These are phyloP conservation scores for Ruellia speciosa DNA, from an alignment of 305 asterid genomes.

Conservation along the genomic window DNA sequence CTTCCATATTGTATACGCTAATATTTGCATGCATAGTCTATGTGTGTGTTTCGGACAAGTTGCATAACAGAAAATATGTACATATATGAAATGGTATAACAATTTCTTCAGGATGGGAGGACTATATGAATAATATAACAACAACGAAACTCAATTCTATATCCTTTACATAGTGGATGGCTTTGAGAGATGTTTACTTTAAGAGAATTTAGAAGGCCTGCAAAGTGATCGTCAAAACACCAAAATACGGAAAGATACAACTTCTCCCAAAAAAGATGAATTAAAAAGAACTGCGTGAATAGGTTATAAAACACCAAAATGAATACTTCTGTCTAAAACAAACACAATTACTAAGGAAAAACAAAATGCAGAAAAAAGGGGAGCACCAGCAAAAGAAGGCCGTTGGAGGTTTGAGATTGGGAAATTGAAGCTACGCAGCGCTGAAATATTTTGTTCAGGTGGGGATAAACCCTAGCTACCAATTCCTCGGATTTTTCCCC, in stretches of 20 bases:
- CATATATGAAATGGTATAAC: too few relatives aligned
- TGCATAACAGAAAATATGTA: too few relatives aligned
- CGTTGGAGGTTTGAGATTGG: constrained; percentile 62
- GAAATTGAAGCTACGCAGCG: constrained; percentile 67
- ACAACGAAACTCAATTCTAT: too few relatives aligned
- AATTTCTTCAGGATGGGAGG: too few relatives aligned
- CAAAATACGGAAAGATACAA: not conserved
- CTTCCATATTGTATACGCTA: not conserved
- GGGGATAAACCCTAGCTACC: constrained; percentile 76
- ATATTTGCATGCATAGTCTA: too few relatives aligned
- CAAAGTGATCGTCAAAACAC: not conserved
- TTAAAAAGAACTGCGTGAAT: not conserved
- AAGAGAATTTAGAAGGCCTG: too few relatives aligned
- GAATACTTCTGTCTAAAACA: not conserved
- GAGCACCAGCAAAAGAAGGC: constrained; percentile 73
- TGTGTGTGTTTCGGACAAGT: too few relatives aligned
- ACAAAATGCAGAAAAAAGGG: not conserved
- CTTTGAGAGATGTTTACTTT: too few relatives aligned
- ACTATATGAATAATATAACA: too few relatives aligned
- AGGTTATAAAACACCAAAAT: not conserved
- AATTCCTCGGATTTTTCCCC: constrained; percentile 69
- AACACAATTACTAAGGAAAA: not conserved
- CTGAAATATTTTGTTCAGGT: constrained; percentile 71
- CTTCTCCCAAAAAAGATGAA: not conserved
- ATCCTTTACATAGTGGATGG: too few relatives aligned